Evolutionary conservation across 2,329 filamentous ascomycete genomes (phyloP).

Genomic region (Pleochaeta shiraiana): DNA sequence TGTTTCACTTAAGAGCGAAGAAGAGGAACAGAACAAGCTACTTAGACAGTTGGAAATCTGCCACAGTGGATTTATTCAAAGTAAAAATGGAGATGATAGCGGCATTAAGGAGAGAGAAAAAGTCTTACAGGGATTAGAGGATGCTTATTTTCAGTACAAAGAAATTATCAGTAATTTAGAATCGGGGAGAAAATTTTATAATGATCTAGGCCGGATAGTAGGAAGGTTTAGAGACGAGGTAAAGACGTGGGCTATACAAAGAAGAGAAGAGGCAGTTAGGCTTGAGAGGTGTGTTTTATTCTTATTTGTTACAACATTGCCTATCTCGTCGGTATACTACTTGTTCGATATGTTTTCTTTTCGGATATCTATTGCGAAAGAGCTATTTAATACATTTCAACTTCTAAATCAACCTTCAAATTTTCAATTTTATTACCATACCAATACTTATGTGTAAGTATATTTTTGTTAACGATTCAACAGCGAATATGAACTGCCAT

Average conservation of each 20-base stretch:
- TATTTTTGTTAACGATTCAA: too few relatives aligned
- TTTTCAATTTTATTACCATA: too few relatives aligned
- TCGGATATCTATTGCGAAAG: too few relatives aligned
- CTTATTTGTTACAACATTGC: background rate
- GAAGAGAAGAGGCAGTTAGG: constrained; percentile 58
- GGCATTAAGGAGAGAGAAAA: constrained; percentile 54
- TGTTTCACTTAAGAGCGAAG: constrained; percentile 47
- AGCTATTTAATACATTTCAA: too few relatives aligned
- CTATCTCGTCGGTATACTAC: too few relatives aligned
- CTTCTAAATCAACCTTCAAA: too few relatives aligned
- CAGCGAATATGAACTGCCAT: too few relatives aligned
- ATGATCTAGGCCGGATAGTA: constrained; percentile 77
- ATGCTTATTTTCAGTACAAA: constrained; percentile 89
- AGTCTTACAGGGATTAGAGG: constrained; percentile 71
- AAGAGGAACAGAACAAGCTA: constrained; percentile 52
- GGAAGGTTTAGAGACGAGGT: constrained; percentile 65
- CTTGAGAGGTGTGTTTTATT: constrained; percentile 43
- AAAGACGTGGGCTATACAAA: constrained; percentile 54
- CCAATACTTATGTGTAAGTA: too few relatives aligned
- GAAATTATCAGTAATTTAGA: constrained; percentile 87
- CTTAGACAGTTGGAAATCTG: constrained; percentile 47
- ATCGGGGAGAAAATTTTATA: constrained; percentile 87
- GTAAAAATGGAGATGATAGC: constrained; percentile 35
- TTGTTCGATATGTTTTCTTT: too few relatives aligned
- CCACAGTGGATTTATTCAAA: constrained; percentile 55